Evolutionary conservation across 345 rosid genomes (phyloP).

Genomic region (Bruguiera sexangula): DNA sequence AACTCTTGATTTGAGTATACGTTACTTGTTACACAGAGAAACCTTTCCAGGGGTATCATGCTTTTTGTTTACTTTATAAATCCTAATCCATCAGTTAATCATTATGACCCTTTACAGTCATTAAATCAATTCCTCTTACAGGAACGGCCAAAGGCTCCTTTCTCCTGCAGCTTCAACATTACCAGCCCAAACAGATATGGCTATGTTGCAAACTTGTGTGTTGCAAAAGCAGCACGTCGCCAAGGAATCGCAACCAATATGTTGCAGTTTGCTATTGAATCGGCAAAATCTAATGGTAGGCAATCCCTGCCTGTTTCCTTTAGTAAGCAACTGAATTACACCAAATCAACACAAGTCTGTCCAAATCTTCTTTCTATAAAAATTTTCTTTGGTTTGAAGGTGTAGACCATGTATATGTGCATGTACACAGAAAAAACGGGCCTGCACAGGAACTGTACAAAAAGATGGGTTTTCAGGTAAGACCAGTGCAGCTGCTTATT

Average conservation of each 20-base stretch:
- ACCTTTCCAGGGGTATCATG: constrained; percentile 74
- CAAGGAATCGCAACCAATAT: constrained; percentile 76
- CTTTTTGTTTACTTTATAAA: constrained; percentile 8
- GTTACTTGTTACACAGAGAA: constrained; percentile 64
- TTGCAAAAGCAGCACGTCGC: constrained; percentile 77
- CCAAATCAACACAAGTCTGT: background rate
- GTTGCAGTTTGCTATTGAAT: constrained; percentile 61
- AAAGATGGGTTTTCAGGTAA: constrained; percentile 77
- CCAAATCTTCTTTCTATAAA: constrained; percentile 7
- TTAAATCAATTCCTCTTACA: constrained; percentile 28
- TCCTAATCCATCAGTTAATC: constrained; percentile 1
- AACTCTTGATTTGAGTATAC: constrained; percentile 77
- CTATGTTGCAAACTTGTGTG: constrained; percentile 76
- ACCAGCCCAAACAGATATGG: constrained; percentile 52
- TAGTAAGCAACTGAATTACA: background rate
- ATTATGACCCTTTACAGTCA: background rate
- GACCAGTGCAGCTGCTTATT: constrained; percentile 5
- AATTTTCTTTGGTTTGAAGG: constrained; percentile 38
- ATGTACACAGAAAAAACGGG: constrained; percentile 62
- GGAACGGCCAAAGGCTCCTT: constrained; percentile 59
- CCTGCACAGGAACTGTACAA: constrained; percentile 62
- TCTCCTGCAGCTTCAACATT: constrained; percentile 42
- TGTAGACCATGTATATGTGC: constrained; percentile 59
- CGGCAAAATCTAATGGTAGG: constrained; percentile 63
- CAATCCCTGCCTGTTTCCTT: constrained; percentile 1